Evolutionary conservation across 768 basidiomycete genomes (phyloP), one percentile per base, ranked within the genome.

Genomic region (Leccinum variicolor): DNA sequence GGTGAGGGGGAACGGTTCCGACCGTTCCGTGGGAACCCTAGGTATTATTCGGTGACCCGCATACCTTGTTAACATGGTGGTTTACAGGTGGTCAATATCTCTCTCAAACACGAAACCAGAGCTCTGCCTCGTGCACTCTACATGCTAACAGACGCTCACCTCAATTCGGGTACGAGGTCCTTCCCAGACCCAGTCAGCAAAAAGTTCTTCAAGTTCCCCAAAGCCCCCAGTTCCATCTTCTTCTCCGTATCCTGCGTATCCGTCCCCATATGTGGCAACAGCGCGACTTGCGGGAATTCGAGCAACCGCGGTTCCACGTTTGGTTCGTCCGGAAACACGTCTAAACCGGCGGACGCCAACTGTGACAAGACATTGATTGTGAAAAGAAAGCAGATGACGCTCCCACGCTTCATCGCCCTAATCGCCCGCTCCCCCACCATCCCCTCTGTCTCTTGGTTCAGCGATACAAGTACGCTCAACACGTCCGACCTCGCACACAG

Each of bases 181-280:
- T 25, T 23, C 25, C 46, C 46, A 47, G 25, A 49, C 28, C 28
- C 48, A 17, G n/a, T 49, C 25, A 49, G 0, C 26, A 49, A n/a
- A 70, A 81, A 92, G 62, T 92, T 87, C 58, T 74, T 79, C 57
- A 94, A 67, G 65, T 94, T 94, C 13, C 79, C 81, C 64, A 94
- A 75, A 8, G 92, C 89, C 14, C 89, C 82, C 26, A 92, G 77
- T 74, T 94, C 91, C 92, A 94, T 94, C 69, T 81, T 81, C 56
- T 79, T 79, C 69, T 91, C 88, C 10, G 87, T 81, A 64, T 94
- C 92, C 61, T 84, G 81, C 52, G 84, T 92, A 69, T 89, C 84
- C 0, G 92, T 93, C 9, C 94, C 94, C 84, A 95, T 85, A 73
- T 96, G 95, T 3, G 94, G 94, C n/a, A 97, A 79, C 8, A 98